Base-by-base conservation (phyloP, 495 filamentous ascomycete species). In the Penicillium canariense region DNA sequence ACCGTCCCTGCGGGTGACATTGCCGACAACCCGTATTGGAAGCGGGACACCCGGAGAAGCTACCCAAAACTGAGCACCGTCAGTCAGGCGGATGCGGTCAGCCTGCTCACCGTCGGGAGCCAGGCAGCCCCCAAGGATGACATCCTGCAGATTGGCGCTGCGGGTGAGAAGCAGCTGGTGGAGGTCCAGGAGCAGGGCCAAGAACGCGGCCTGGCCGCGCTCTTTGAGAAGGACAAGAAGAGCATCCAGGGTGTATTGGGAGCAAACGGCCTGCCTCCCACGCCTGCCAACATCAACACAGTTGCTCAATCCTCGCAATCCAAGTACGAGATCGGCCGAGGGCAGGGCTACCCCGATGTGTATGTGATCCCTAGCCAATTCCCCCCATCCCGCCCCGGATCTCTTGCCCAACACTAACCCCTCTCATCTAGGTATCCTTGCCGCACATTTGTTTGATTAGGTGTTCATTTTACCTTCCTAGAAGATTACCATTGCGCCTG, bases 1-100 rank as follows among this genome's bases (percentile, higher is more conserved):
- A 97, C 93, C 11, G 30, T 88, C 0, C 94, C 95, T n/a, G 89
- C 94, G 2, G 91, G 84, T 50, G 94, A 99, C 71, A 84, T 98
- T 58, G 94, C 94, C 61, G 94, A 96, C 66, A 98, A 98, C 73
- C 84, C 94, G 34, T 98, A 98, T 83, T 98, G 91, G 89, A 95
- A 95, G 77, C 91, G 94, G 51, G 94, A 98, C 62, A 72, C 77
- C 48, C 87, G 94, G 44, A 84, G 95, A 63, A 82, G 79, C 64
- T 98, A 97, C 76, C 88, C 95, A n/a, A 80, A 79, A 51, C 78
- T 88, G 40, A 91, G 87, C 61, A 83, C 87, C 28, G 83, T 98
- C 48, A 86, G 74, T 42, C 94, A 96, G 76, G 85, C 81, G 15
- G 88, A 97, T 75, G 86, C 89, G 22, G 93, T 93, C 18, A 86